Percentiles rank a stretch among this genome's conserved stretches.
phyloP scores from a whole-genome alignment of 176 grass and related monocot genomes.

The Carex cristatella region DNA sequence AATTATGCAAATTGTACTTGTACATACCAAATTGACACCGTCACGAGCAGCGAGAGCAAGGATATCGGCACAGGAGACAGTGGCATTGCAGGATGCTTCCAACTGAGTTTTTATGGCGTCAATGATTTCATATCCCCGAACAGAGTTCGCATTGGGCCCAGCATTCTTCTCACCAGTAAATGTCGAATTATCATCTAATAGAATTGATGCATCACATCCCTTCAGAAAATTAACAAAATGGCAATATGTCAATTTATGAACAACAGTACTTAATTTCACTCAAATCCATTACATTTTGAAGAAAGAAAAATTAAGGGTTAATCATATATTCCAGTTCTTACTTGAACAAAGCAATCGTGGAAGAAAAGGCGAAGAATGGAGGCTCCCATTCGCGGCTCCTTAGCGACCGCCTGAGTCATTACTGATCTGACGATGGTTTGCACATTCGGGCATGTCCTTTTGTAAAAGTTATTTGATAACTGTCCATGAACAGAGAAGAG shows the following conservation, averaged over 20 bases:
- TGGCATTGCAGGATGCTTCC: conserved; percentile 40
- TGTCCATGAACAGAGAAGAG: not conserved
- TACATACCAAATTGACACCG: conserved; percentile 34
- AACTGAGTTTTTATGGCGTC: conserved; percentile 38
- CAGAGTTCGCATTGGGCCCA: conserved; percentile 30
- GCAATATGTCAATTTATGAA: not conserved
- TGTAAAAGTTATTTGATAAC: conserved; percentile 43
- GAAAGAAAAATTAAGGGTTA: not conserved
- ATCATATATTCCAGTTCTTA: not conserved
- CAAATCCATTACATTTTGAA: not conserved
- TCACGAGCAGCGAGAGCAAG: conserved; percentile 55
- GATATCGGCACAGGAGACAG: conserved; percentile 62
- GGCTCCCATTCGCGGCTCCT: conserved; percentile 33
- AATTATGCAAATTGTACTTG: not conserved
- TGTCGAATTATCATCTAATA: conserved; percentile 40
- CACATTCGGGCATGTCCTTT: conserved; percentile 36
- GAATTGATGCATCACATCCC: conserved; percentile 61
- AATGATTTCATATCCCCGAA: conserved; percentile 43
- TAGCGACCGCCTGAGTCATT: conserved; percentile 29
- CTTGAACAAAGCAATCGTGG: conserved; percentile 67
- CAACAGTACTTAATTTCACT: not conserved
- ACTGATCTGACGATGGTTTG: conserved; percentile 25
- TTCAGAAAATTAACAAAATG: not conserved
- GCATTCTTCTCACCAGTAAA: conserved; percentile 49
- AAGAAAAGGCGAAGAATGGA: conserved; percentile 59